Percentiles rank a stretch among this genome's conserved stretches.
phyloP scores from a whole-genome alignment of 441 rosid species.

The Adansonia rubrostipa region DNA sequence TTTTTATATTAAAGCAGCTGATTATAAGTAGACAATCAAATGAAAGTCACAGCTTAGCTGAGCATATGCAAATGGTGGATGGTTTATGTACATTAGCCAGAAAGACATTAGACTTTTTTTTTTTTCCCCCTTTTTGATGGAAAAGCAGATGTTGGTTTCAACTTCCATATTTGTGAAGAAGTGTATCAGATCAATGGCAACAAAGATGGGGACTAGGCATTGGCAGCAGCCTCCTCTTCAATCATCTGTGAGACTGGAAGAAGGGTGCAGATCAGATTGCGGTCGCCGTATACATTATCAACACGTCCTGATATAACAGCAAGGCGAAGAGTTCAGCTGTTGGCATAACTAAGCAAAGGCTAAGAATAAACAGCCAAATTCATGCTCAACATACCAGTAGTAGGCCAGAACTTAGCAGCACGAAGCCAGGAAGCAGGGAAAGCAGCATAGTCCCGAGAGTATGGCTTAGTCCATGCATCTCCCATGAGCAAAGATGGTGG shows the following conservation, averaged over 20 bases:
- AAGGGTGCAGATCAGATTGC: slow-evolving; percentile 91
- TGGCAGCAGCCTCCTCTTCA: slow-evolving; percentile 87
- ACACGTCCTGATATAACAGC: slow-evolving; percentile 67
- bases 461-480: slow-evolving; percentile 89
- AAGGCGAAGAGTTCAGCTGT: neutral
- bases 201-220: slow-evolving; percentile 43
- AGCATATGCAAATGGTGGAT: slow-evolving; percentile 22
- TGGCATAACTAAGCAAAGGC: neutral
- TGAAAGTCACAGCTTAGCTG: slow-evolving; percentile 32
- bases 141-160: slow-evolving; percentile 1
- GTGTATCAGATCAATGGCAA: neutral
- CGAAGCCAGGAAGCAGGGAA: slow-evolving; percentile 98
- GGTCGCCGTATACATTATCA: slow-evolving; percentile 94
- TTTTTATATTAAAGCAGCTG: slow-evolving; percentile 27
- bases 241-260: slow-evolving; percentile 58
- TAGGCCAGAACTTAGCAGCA: slow-evolving; percentile 88
- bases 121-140: neutral
- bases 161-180: neutral
- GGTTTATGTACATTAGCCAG: slow-evolving; percentile 29
- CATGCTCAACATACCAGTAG: slow-evolving; percentile 47
- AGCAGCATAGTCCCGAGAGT: slow-evolving; percentile 86
- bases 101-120: neutral
- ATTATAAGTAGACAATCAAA: slow-evolving; percentile 26
- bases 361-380: neutral
- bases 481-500: slow-evolving; percentile 96